A percentile compares a stretch with the other conserved stretches of the same genome.
Evolutionary conservation across 2,329 filamentous ascomycete species (phyloP).

Genomic region (Cladophialophora carrionii): DNA sequence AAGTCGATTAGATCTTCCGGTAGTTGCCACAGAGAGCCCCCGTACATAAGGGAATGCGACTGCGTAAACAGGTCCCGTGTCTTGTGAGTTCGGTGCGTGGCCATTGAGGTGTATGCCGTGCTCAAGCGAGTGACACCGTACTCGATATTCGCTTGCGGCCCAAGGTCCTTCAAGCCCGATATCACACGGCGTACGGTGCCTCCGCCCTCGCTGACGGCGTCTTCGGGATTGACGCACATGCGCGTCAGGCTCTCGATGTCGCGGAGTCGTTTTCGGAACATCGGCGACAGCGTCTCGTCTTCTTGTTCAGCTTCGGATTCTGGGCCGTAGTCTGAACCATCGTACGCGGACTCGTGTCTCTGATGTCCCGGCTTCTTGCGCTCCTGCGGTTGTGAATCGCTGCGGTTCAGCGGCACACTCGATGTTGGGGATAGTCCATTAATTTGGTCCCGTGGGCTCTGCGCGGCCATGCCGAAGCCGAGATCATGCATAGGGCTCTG

Average conservation of each 20-base stretch:
- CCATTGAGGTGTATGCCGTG: slow-evolving; percentile 61
- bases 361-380: slow-evolving; percentile 45
- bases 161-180: slow-evolving; percentile 57
- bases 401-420: slow-evolving; percentile 44
- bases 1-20: slow-evolving; percentile 59
- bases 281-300: slow-evolving; percentile 55
- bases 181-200: slow-evolving; percentile 58
- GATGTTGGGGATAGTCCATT: slow-evolving; percentile 21
- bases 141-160: slow-evolving; percentile 60
- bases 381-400: slow-evolving; percentile 46
- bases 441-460: slow-evolving; percentile 34
- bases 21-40: slow-evolving; percentile 46
- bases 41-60: slow-evolving; percentile 60
- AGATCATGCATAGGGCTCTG: slow-evolving; percentile 36
- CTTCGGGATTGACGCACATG: slow-evolving; percentile 41
- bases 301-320: slow-evolving; percentile 59
- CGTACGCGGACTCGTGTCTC: slow-evolving; percentile 55
- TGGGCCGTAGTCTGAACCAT: slow-evolving; percentile 62
- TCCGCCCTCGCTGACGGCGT: slow-evolving; percentile 52
- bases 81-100: slow-evolving; percentile 64
- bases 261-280: slow-evolving; percentile 59
- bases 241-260: slow-evolving; percentile 60
- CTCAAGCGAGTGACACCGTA: slow-evolving; percentile 61
- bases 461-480: slow-evolving; percentile 31
- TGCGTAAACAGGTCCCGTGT: slow-evolving; percentile 63